Evolutionary conservation across 257 asterid genomes (phyloP), one percentile per base, ranked within the genome.

Genomic region (Schizonepeta tenuifolia): DNA sequence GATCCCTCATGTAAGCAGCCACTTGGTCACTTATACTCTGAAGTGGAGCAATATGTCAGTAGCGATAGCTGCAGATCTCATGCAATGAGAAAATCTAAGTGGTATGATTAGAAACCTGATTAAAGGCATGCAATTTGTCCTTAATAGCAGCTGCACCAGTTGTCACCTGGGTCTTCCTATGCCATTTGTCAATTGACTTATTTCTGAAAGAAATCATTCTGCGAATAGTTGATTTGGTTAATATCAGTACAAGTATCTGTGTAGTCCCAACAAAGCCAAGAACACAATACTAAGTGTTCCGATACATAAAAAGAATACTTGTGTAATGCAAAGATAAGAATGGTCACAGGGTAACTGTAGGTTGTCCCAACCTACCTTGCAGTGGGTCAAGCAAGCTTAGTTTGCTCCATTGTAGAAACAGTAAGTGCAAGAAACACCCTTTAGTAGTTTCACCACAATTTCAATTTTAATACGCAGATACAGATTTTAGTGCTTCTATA

Each of bases 11-110:
- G 80, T 92, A 87, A 73, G 85, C 69, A 44, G 91, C 86, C 83
- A 95, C 97, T 92, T 92, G 99, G 61, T 86, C 88, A 69, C 99
- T 95, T 77, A 88, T 85, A 79, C 84, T 87, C 99, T 95, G 91
- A 57, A 82, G 77, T 54, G 73, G 57, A 28, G 47, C 43, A 83
- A 35, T 46, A 17, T 55, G 74, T 83, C 77, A 86, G 59, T 50
- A 8, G 38, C 46, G 58, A 63, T 53, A 64, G 21, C 28, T 66
- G 51, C 65, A 65, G 49, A 28, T 66, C 44, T 59, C 64, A 49
- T 65, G 65, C 49, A 66, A 69, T 11, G 56, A 63, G 68, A 21
- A 10, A 40, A 64, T 56, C 51, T 63, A 35, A 28, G 69, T 60
- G 60, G 78, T 65, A 64, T 55, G 50, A 20, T 28, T 80, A 57